Conservation (phyloP, 106 monocot species). For the Allium cepa region DNA sequence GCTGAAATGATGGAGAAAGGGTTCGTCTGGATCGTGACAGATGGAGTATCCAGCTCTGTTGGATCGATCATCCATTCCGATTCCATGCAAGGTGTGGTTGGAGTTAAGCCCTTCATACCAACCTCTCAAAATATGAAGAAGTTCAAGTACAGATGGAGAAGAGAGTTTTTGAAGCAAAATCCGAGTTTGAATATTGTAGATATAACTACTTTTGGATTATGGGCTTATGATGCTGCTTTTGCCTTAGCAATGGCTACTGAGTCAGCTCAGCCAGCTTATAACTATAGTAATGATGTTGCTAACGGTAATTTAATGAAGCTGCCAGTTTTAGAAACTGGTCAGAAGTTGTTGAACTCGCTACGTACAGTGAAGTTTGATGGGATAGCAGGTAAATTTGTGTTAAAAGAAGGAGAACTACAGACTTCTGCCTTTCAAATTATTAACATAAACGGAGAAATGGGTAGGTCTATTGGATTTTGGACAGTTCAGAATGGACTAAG, state of each 20-base stretch:
- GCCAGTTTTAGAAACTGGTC: slow-evolving; percentile 11
- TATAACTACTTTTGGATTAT: slow-evolving; percentile 20
- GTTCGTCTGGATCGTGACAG: slow-evolving; percentile 31
- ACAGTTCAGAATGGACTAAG: slow-evolving; percentile 10
- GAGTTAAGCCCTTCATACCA: slow-evolving; percentile 16
- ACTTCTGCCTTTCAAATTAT: slow-evolving; percentile 31
- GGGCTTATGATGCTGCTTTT: slow-evolving; percentile 67
- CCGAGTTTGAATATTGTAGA: slow-evolving; percentile 1
- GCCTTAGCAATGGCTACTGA: slow-evolving; percentile 56
- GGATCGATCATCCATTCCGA: slow-evolving; percentile 5
- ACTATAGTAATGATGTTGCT: background rate
- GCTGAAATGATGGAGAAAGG: slow-evolving; percentile 19
- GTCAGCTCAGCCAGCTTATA: background rate
- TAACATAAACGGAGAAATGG: slow-evolving; percentile 35
- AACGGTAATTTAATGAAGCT: background rate
- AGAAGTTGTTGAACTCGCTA: slow-evolving; percentile 21
- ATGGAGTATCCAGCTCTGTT: slow-evolving; percentile 10
- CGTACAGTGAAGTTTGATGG: slow-evolving; percentile 19
- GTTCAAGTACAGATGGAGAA: slow-evolving; percentile 20
- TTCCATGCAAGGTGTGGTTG: slow-evolving; percentile 30
- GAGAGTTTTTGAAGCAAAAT: slow-evolving; percentile 22
- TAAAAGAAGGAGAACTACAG: slow-evolving; percentile 12
- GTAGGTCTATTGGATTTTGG: slow-evolving; percentile 44
- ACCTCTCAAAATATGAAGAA: slow-evolving; percentile 1
- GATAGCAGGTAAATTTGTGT: slow-evolving; percentile 33